Base-by-base conservation (phyloP, 148 eudicot genomes). In the Pouteria glomerata region DNA sequence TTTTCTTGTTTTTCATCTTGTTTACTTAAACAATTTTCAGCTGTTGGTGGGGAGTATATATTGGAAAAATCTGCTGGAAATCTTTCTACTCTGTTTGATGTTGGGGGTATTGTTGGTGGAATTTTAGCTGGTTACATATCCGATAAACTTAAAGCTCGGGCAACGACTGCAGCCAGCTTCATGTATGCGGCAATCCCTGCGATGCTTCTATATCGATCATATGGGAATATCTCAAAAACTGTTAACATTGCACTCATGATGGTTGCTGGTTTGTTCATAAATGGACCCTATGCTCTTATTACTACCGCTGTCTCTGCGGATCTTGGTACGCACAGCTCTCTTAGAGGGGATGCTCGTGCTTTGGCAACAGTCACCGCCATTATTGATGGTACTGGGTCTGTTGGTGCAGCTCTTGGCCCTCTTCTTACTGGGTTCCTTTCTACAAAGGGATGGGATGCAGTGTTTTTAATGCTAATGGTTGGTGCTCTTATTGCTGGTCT, bases 281-380 rank as follows among this genome's bases (percentile, higher is more conserved):
- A 95, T 55, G 98, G 98, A 42, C 98, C 98, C 0, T 95, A 95
- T 71, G 98, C 98, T 63, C 97, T 95, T 41, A 95, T 95, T 68
- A 95, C 98, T 19, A 95, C 98, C 8, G 98, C 98, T 35, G 98
- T 95, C 69, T 95, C 98, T 16, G 98, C 98, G 8, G 98, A 95
- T 81, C 85, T 95, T 33, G 98, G 98, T 39, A 95, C 98, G 55
- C 98, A 91, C 60, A 88, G 93, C 63, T 91, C 97, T 61, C 77
- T 95, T 8, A 88, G 75, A 74, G 96, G 97, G 45, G 90, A 95
- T 76, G 90, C 97, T 59, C 85, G 98, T 56, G 98, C 98, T 29
- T 63, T 95, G 83, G 98, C 98, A 27, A 95, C 98, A 13, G 98
- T 95, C 63, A 95, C 98, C n/a, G 96, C 98, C 19, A 95, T 95